Evolutionary conservation across 2,329 filamentous ascomycete genomes (phyloP).

Genomic region (Claviceps humidiphila): DNA sequence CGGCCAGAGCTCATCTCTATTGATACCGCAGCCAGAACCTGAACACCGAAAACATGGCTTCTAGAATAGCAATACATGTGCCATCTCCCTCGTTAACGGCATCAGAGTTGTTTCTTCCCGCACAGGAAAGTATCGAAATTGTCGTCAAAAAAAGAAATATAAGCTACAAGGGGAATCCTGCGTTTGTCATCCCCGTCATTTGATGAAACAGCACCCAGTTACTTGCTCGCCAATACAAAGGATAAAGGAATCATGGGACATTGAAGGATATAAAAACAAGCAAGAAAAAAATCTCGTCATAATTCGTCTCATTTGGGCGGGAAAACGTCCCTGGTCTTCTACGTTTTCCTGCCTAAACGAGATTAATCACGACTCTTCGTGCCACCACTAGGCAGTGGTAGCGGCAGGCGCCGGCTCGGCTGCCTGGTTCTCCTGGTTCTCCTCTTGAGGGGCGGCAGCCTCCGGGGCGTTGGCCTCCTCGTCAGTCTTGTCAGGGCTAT

Average conservation of each 20-base stretch:
- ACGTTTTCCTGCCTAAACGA: not conserved
- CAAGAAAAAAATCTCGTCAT: conserved; percentile 24
- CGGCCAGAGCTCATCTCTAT: not conserved
- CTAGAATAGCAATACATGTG: conserved; percentile 3
- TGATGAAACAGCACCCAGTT: conserved; percentile 1
- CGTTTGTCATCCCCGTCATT: conserved; percentile 14
- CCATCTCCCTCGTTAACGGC: not conserved
- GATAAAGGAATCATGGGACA: conserved; percentile 21
- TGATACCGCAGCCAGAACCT: not conserved
- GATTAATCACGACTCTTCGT: too few relatives aligned
- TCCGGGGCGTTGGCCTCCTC: conserved; percentile 69
- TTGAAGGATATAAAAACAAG: conserved; percentile 15
- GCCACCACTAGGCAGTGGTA: conserved; percentile 17
- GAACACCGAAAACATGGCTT: not conserved
- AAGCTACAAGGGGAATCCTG: conserved; percentile 11
- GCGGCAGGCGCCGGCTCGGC: conserved; percentile 14
- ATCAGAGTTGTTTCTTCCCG: not conserved
- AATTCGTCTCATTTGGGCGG: conserved; percentile 20
- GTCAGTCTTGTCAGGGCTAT: conserved; percentile 91
- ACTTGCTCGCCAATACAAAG: conserved; percentile 1
- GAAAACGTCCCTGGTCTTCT: conserved; percentile 14
- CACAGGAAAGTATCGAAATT: conserved; percentile 14
- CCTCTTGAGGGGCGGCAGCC: conserved; percentile 42
- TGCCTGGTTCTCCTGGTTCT: conserved; percentile 33
- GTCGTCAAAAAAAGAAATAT: conserved; percentile 12